These are phyloP conservation scores for Erythrobasidium hasegawianum DNA, from an alignment of 1,284 basidiomycete species.

Conservation along the genomic window DNA sequence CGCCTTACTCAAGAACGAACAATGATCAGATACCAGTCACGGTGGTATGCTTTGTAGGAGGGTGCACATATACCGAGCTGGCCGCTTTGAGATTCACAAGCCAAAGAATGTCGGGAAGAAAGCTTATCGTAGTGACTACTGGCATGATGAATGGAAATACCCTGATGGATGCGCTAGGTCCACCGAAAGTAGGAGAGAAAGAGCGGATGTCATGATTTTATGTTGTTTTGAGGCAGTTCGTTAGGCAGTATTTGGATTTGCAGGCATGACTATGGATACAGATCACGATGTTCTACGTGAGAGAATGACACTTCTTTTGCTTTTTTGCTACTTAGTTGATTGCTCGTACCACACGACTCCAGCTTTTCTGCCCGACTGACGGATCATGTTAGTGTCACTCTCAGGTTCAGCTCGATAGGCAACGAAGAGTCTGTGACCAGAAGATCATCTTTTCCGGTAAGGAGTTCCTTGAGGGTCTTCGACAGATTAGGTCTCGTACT, in stretches of 20 bases:
- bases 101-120: constrained; percentile 48
- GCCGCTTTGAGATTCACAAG: constrained; percentile 88
- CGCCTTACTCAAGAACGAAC: constrained; percentile 27
- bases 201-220: not conserved
- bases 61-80: constrained; percentile 95
- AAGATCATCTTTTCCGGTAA: constrained; percentile 69
- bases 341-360: no score
- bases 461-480: constrained; percentile 76
- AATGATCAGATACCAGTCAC: constrained; percentile 62
- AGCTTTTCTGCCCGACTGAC: no score
- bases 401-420: constrained; percentile 77
- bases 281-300: no score
- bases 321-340: no score
- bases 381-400: constrained; percentile 41
- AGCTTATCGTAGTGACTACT: constrained; percentile 40
- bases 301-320: no score
- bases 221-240: not conserved
- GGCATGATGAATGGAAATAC: constrained; percentile 41
- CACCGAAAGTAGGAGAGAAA: constrained; percentile 1
- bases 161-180: constrained; percentile 37
- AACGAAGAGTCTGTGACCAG: constrained; percentile 83
- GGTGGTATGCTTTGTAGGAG: constrained; percentile 96
- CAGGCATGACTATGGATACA: not conserved
- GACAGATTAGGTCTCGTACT: constrained; percentile 82
- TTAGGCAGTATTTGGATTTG: not conserved